A percentile compares a stretch with the other conserved stretches of the same genome.
phyloP scores from a whole-genome alignment of 2,329 filamentous ascomycete genomes.

The Pseudogymnoascus verrucosus region DNA sequence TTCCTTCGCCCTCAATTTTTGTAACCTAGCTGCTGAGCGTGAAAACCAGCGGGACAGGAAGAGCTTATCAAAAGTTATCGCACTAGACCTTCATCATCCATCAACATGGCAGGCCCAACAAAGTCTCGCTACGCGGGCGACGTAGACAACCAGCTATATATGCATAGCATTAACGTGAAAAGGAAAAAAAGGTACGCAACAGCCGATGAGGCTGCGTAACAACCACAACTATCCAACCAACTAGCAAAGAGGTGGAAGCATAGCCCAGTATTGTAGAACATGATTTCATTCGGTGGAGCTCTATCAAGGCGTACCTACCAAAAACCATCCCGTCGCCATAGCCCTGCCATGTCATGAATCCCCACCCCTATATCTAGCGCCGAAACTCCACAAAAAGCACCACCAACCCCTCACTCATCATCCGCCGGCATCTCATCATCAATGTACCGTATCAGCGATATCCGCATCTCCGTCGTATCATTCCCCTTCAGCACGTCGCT shows the following conservation, averaged over 20 bases:
- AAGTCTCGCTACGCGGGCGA: not conserved
- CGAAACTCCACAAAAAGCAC: not conserved
- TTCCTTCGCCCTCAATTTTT: too few species aligned
- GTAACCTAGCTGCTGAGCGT: too few species aligned
- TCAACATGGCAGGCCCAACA: not conserved
- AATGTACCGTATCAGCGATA: conserved; percentile 86
- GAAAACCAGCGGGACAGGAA: too few species aligned
- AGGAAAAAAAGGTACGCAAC: not conserved
- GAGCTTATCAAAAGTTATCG: too few species aligned
- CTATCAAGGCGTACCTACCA: not conserved
- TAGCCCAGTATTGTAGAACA: not conserved
- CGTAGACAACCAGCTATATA: not conserved
- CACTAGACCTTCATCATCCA: not conserved
- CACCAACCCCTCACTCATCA: conserved; percentile 62
- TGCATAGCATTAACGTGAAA: not conserved
- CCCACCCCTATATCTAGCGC: conserved; percentile 1
- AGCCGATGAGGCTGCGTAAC: not conserved
- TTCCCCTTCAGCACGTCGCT: conserved; percentile 89
- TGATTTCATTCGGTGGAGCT: not conserved
- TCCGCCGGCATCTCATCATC: conserved; percentile 96
- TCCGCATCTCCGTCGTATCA: conserved; percentile 94
- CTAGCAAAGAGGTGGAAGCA: not conserved
- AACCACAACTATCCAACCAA: not conserved
- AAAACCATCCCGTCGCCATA: not conserved
- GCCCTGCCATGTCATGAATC: not conserved